phyloP scores from a whole-genome alignment of 1,139 yeast species.

The Suhomyces wounanorum region DNA sequence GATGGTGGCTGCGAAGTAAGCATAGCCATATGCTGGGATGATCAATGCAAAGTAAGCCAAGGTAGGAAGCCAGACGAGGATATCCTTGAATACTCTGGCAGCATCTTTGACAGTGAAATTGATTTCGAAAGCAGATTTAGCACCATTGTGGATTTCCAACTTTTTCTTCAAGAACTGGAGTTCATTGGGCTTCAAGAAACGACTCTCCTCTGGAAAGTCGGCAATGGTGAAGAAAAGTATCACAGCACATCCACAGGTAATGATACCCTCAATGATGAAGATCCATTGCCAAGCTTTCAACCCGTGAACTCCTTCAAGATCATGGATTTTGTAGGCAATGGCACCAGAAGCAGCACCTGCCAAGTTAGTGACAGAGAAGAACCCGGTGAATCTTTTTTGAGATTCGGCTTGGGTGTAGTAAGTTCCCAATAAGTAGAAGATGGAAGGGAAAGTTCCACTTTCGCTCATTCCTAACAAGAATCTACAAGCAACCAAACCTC shows the following conservation, averaged over 20 bases:
- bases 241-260: conserved; percentile 61
- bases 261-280: conserved; percentile 70
- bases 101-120: conserved; percentile 46
- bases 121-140: conserved; percentile 54
- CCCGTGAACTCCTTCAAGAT: conserved; percentile 40
- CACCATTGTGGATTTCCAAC: conserved; percentile 53
- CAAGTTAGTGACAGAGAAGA: conserved; percentile 52
- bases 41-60: conserved; percentile 63
- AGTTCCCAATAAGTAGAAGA: conserved; percentile 64
- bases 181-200: conserved; percentile 52
- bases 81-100: conserved; percentile 46
- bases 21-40: conserved; percentile 71
- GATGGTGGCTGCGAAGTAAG: conserved; percentile 68
- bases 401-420: conserved; percentile 62
- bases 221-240: conserved; percentile 65
- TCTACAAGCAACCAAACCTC: conserved; percentile 61
- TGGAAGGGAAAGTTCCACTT: conserved; percentile 72
- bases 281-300: conserved; percentile 71
- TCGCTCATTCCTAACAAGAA: conserved; percentile 66
- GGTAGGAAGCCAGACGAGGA: conserved; percentile 55
- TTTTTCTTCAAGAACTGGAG: conserved; percentile 52
- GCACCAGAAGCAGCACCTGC: conserved; percentile 48
- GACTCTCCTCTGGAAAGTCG: conserved; percentile 59
- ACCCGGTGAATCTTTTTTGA: conserved; percentile 66
- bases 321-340: conserved; percentile 44